Conservation (phyloP, 306 rosid species). For the Prosopis cineraria region DNA sequence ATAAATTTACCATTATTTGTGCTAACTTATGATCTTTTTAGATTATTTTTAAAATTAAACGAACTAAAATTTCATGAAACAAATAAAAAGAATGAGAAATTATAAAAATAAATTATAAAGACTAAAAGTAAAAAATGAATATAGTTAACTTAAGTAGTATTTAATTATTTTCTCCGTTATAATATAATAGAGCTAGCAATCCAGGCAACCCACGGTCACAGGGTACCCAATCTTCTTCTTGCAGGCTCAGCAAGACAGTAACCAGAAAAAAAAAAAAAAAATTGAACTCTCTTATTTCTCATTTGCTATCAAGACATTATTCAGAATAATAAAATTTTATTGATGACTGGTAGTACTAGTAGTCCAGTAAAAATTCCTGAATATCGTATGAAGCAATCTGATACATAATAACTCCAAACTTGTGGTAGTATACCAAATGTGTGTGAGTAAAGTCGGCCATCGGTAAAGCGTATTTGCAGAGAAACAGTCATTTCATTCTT, state of each 20-base stretch:
- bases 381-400: constrained; percentile 34
- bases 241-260: neutral
- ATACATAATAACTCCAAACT: constrained; percentile 43
- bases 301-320: constrained; percentile 26
- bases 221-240: neutral
- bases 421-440: constrained; percentile 42
- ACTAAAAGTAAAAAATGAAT: no score
- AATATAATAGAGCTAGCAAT: no score
- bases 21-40: no score
- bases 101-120: no score
- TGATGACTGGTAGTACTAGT: constrained; percentile 12
- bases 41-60: no score
- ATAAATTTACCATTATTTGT: no score
- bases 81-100: no score
- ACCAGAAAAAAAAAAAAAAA: neutral
- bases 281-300: constrained; percentile 5
- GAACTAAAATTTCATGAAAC: no score
- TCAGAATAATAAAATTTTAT: constrained; percentile 15
- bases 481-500: constrained; percentile 27
- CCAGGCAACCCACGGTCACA: no score
- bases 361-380: constrained; percentile 34
- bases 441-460: constrained; percentile 31
- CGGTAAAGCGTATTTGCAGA: constrained; percentile 33
- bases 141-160: no score
- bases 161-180: no score